Evolutionary conservation across 2,329 filamentous ascomycete genomes (phyloP).

Genomic region (Colletotrichum tropicale): DNA sequence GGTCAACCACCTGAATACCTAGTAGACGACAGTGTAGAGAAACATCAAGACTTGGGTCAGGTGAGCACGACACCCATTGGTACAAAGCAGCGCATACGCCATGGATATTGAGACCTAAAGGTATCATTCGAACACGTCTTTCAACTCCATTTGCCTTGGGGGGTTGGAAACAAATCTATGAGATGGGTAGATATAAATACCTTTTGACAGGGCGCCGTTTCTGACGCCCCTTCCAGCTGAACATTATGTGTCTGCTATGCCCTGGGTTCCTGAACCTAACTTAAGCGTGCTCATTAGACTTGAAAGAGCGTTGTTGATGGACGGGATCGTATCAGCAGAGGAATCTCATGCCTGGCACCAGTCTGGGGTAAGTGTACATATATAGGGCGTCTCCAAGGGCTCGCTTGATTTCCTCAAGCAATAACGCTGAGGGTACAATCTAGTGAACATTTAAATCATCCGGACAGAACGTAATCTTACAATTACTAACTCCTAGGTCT

Average conservation of each 20-base stretch:
- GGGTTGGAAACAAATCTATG: not conserved
- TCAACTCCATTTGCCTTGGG: too few relatives aligned
- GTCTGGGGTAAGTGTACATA: not conserved
- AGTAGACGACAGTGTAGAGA: not conserved
- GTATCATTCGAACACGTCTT: accelerated
- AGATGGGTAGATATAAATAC: not conserved
- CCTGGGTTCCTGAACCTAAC: accelerated
- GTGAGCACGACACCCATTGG: not conserved
- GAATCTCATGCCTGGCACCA: not conserved
- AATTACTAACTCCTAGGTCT: not conserved
- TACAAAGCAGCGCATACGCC: not conserved
- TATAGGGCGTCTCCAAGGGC: accelerated
- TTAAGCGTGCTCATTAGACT: not conserved
- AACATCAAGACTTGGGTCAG: not conserved
- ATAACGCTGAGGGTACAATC: accelerated
- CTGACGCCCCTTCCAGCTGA: not conserved
- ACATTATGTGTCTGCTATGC: accelerated
- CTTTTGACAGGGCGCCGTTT: accelerated
- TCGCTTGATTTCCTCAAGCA: not conserved
- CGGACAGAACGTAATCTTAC: too few relatives aligned
- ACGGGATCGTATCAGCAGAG: not conserved
- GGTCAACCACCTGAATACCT: not conserved
- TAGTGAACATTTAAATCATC: too few relatives aligned
- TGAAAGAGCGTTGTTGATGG: not conserved
- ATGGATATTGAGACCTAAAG: not conserved